Percentiles rank a stretch among this genome's conserved stretches.
Evolutionary conservation across 140 eudicot species (phyloP).

Genomic region (Stevia rebaudiana): DNA sequence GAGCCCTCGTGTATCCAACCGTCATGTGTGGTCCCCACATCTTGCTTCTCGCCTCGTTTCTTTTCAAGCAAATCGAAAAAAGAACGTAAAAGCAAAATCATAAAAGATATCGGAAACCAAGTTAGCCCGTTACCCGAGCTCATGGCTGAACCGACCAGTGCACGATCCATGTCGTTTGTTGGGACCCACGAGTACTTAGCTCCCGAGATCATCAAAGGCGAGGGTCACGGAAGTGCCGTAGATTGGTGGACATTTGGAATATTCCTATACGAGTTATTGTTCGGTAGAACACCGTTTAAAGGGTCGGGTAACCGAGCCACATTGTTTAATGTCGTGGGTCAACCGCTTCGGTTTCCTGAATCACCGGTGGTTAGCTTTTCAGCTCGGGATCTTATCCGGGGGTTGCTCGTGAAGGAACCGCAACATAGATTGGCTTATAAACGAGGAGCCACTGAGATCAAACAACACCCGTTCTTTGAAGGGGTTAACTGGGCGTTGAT

Average conservation of each 20-base stretch:
- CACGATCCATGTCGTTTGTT: slow-evolving; percentile 74
- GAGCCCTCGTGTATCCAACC: slow-evolving; percentile 69
- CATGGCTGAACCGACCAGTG: slow-evolving; percentile 71
- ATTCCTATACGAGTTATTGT: slow-evolving; percentile 44
- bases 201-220: slow-evolving; percentile 57
- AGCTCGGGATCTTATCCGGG: slow-evolving; percentile 54
- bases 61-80: slow-evolving; percentile 61
- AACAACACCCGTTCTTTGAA: slow-evolving; percentile 57
- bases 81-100: slow-evolving; percentile 38
- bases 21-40: slow-evolving; percentile 56
- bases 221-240: slow-evolving; percentile 62
- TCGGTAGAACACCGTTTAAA: slow-evolving; percentile 50
- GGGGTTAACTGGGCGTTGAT: slow-evolving; percentile 64
- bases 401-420: slow-evolving; percentile 54
- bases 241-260: slow-evolving; percentile 71
- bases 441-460: slow-evolving; percentile 58
- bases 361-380: slow-evolving; percentile 51
- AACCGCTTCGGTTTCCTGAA: slow-evolving; percentile 53
- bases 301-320: slow-evolving; percentile 69
- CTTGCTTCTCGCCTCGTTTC: slow-evolving; percentile 54
- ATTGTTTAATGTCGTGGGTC: slow-evolving; percentile 53
- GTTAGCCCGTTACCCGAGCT: slow-evolving; percentile 79
- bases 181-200: slow-evolving; percentile 78
- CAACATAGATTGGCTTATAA: slow-evolving; percentile 50
- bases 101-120: slow-evolving; percentile 64